phyloP scores from a whole-genome alignment of 2,329 filamentous ascomycete genomes.

The Parastagonospora nodorum region DNA sequence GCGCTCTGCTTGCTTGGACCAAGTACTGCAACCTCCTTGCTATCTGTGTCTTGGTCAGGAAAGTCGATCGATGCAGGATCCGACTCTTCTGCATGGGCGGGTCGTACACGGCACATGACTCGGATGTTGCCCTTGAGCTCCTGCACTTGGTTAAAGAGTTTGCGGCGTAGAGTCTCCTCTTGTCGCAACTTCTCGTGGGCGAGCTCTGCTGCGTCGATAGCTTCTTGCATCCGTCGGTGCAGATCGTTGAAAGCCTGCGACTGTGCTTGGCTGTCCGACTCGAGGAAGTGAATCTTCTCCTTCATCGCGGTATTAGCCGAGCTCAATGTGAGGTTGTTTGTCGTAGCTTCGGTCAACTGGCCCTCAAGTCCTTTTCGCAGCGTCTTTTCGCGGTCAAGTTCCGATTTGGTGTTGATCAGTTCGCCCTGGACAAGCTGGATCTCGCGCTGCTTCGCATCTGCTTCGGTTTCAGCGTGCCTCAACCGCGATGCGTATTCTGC shows the following conservation, averaged over 20 bases:
- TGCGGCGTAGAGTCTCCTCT: constrained; percentile 87
- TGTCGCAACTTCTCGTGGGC: constrained; percentile 82
- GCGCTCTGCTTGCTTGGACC: constrained; percentile 85
- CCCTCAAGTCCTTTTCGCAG: constrained; percentile 63
- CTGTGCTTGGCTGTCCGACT: constrained; percentile 87
- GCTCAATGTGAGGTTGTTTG: constrained; percentile 64
- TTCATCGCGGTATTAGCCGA: constrained; percentile 75
- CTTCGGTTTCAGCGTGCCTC: constrained; percentile 63
- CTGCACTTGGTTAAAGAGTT: constrained; percentile 96
- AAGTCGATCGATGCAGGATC: constrained; percentile 76
- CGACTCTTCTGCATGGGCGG: constrained; percentile 64
- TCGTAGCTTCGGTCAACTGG: constrained; percentile 52
- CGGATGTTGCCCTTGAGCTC: constrained; percentile 98
- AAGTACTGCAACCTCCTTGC: constrained; percentile 82
- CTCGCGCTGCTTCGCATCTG: constrained; percentile 62
- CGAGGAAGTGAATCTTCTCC: constrained; percentile 84
- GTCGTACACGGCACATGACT: constrained; percentile 95
- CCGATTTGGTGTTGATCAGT: constrained; percentile 53
- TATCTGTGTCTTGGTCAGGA: constrained; percentile 79
- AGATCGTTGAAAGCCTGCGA: constrained; percentile 83
- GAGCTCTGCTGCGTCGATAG: constrained; percentile 69
- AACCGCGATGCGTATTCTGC: constrained; percentile 59
- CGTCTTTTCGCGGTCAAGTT: constrained; percentile 62
- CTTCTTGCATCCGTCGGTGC: constrained; percentile 79
- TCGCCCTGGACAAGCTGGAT: constrained; percentile 55